phyloP scores from a whole-genome alignment of 768 basidiomycete genomes.

The Ramaria rubella region DNA sequence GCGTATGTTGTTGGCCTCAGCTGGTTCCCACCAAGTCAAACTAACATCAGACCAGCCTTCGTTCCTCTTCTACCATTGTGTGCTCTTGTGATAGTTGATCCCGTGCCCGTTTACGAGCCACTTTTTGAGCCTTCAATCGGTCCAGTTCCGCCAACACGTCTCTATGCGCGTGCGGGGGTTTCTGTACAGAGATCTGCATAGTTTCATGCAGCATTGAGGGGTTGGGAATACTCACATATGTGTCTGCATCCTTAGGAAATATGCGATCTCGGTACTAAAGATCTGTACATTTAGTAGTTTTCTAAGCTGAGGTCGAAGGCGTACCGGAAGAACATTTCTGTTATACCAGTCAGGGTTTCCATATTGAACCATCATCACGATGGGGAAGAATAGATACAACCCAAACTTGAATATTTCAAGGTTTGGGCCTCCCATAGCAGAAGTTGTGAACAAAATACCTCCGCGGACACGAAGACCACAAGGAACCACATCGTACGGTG shows the following conservation, averaged over 20 bases:
- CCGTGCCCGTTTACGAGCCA: background rate
- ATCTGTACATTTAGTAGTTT: background rate
- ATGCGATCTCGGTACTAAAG: slow-evolving; percentile 9
- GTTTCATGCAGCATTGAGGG: background rate
- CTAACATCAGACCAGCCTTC: background rate
- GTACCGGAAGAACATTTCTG: slow-evolving; percentile 67
- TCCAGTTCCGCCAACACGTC: slow-evolving; percentile 8
- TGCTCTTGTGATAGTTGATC: background rate
- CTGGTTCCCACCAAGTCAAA: too few relatives aligned
- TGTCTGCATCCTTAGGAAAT: slow-evolving; percentile 3
- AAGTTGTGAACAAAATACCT: background rate
- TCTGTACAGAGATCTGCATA: background rate
- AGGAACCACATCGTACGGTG: too few relatives aligned
- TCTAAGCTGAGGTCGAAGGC: slow-evolving; percentile 16
- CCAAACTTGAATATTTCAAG: slow-evolving; percentile 89
- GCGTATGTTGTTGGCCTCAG: too few relatives aligned
- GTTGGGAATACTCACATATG: background rate
- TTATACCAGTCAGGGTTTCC: slow-evolving; percentile 87
- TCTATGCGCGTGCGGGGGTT: background rate
- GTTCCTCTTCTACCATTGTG: background rate
- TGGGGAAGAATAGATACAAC: slow-evolving; percentile 79
- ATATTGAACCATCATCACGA: slow-evolving; percentile 74
- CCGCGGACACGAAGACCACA: too few relatives aligned
- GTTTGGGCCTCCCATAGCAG: slow-evolving; percentile 34
- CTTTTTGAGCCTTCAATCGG: slow-evolving; percentile 4